Evolutionary conservation across 208 protist species (phyloP).

Genomic region (Borovskyia barvae): DNA sequence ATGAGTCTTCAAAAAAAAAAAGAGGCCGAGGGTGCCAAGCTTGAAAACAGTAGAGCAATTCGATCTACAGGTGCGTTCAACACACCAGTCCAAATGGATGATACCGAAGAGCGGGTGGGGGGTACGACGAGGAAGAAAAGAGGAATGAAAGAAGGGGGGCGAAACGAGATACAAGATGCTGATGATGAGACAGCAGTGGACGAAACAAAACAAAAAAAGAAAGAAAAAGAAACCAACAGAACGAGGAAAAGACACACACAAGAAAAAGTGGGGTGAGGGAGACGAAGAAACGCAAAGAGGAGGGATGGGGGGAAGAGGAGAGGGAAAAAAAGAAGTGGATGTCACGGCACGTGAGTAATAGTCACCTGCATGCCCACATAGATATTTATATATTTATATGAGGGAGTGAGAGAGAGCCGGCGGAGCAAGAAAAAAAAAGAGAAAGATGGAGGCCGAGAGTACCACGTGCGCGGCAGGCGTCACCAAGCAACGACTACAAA

Average conservation of each 20-base stretch:
- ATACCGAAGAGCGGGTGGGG: too few species aligned
- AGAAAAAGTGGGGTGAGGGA: background rate
- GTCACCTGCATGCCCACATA: too few species aligned
- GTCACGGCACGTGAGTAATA: too few species aligned
- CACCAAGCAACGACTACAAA: too few species aligned
- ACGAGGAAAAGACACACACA: background rate
- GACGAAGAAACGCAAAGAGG: background rate
- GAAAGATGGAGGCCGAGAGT: background rate
- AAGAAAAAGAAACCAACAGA: background rate
- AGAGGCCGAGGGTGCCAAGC: too few species aligned
- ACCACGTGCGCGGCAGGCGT: too few species aligned
- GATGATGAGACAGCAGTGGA: background rate
- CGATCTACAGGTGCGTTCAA: too few species aligned
- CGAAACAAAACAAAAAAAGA: background rate
- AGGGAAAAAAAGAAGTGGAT: constrained; percentile 1
- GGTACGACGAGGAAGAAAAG: background rate
- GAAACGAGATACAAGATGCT: background rate
- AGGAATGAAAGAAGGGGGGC: background rate
- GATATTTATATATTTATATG: too few species aligned
- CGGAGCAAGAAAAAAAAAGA: constrained; percentile 5
- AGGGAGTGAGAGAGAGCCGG: too few species aligned
- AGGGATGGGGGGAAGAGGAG: background rate
- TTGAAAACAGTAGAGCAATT: too few species aligned
- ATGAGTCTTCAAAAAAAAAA: background rate
- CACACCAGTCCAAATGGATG: too few species aligned